Percentiles rank a stretch among this genome's conserved stretches.
phyloP scores from a whole-genome alignment of 129 eudicot species.

The Artemisia annua region DNA sequence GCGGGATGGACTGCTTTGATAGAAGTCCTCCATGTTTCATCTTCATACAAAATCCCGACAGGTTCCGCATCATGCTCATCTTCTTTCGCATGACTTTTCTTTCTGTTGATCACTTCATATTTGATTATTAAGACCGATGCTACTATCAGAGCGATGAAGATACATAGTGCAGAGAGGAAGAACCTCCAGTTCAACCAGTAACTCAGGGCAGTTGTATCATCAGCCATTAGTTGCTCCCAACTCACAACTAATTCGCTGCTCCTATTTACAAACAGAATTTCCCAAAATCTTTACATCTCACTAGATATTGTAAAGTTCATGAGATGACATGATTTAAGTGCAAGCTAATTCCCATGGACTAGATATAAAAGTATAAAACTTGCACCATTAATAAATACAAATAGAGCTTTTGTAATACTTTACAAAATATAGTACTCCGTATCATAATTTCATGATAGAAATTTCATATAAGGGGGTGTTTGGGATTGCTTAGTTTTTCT shows the following conservation, averaged over 20 bases:
- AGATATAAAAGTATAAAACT: too few species aligned
- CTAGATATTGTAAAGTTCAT: not conserved
- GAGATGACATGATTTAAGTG: too few species aligned
- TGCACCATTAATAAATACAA: too few species aligned
- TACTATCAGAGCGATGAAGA: constrained; percentile 41
- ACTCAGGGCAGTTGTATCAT: constrained; percentile 50
- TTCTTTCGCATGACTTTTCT: constrained; percentile 35
- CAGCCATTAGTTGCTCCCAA: constrained; percentile 43
- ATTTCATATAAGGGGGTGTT: too few species aligned
- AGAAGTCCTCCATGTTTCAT: constrained; percentile 79
- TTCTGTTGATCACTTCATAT: constrained; percentile 54
- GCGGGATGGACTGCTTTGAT: constrained; percentile 59
- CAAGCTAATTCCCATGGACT: too few species aligned
- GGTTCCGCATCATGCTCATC: constrained; percentile 29
- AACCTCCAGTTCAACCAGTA: constrained; percentile 97
- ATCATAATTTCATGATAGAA: too few species aligned
- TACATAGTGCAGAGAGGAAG: constrained; percentile 72
- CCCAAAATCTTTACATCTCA: not conserved
- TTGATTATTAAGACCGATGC: constrained; percentile 50
- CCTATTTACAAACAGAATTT: constrained; percentile 11
- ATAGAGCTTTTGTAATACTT: too few species aligned
- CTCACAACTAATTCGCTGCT: constrained; percentile 28
- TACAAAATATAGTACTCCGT: too few species aligned
- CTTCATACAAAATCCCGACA: constrained; percentile 50
- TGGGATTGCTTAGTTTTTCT: too few species aligned